A percentile compares a stretch with the other conserved stretches of the same genome.
Conservation (phyloP, 192 early-diverging fungal genomes). For the Chytriomyces confervae region DNA sequence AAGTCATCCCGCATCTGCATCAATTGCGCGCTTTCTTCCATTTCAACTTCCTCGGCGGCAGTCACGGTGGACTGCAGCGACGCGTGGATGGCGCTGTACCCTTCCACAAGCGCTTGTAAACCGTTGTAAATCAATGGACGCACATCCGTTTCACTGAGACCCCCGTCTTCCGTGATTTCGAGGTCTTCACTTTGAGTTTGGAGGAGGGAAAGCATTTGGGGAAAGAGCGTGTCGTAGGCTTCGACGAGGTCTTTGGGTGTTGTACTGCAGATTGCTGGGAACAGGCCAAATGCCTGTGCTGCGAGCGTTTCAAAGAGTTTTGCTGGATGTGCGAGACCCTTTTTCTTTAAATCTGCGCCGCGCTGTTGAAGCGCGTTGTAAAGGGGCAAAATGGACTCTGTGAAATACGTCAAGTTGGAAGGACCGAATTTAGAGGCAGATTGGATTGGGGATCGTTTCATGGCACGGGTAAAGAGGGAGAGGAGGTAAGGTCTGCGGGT, state of each 20-base stretch:
- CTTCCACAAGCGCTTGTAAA: constrained; percentile 58
- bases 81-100: constrained; percentile 26
- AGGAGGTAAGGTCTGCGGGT: constrained; percentile 88
- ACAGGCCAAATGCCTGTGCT: constrained; percentile 86
- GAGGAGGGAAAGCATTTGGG: constrained; percentile 76
- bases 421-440: constrained; percentile 41
- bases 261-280: constrained; percentile 81
- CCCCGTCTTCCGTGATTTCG: constrained; percentile 23
- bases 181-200: constrained; percentile 33
- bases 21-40: constrained; percentile 7
- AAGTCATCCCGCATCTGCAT: constrained; percentile 1
- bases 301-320: constrained; percentile 91
- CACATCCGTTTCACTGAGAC: constrained; percentile 60
- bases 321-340: constrained; percentile 51
- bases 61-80: neutral
- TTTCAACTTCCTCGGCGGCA: constrained; percentile 6
- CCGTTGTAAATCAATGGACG: constrained; percentile 80
- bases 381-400: constrained; percentile 12
- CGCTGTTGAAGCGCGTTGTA: constrained; percentile 18
- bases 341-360: constrained; percentile 1
- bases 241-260: constrained; percentile 74
- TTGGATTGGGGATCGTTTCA: constrained; percentile 58
- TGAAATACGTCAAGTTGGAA: constrained; percentile 31
- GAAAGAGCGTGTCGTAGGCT: constrained; percentile 59
- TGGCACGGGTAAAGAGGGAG: constrained; percentile 77